Conservation (phyloP, 331 rosid genomes). For the Malus hybrid region DNA sequence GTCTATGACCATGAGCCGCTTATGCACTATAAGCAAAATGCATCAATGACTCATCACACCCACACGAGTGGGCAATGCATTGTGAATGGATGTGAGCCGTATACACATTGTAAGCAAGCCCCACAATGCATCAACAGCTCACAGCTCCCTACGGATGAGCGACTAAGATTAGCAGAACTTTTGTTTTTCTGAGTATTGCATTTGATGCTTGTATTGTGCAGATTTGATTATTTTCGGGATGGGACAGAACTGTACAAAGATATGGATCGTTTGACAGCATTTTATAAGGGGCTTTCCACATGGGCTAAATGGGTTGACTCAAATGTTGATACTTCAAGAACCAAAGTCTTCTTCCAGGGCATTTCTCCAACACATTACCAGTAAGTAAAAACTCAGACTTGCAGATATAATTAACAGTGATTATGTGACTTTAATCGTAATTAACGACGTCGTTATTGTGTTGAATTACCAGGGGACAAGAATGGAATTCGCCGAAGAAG, state of each 20-base stretch:
- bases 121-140: background rate
- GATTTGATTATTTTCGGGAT: conserved; percentile 77
- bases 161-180: background rate
- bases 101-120: no score
- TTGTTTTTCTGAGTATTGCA: background rate
- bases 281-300: conserved; percentile 59
- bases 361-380: conserved; percentile 86
- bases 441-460: background rate
- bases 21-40: background rate
- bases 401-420: background rate
- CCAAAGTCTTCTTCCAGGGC: conserved; percentile 84
- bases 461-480: conserved; percentile 51
- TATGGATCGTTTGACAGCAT: conserved; percentile 82
- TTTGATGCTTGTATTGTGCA: conserved; percentile 16
- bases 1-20: background rate
- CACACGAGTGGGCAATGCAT: background rate
- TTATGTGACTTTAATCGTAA: background rate
- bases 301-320: conserved; percentile 89
- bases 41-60: no score
- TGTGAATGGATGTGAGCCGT: background rate
- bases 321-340: conserved; percentile 55
- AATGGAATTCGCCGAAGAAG: conserved; percentile 76
- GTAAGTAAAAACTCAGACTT: conserved; percentile 36
- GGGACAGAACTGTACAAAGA: conserved; percentile 46
- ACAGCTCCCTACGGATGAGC: background rate